Evolutionary conservation across 768 basidiomycete species (phyloP), one percentile per base, ranked within the genome.

Genomic region (Sarcomyxa edulis): DNA sequence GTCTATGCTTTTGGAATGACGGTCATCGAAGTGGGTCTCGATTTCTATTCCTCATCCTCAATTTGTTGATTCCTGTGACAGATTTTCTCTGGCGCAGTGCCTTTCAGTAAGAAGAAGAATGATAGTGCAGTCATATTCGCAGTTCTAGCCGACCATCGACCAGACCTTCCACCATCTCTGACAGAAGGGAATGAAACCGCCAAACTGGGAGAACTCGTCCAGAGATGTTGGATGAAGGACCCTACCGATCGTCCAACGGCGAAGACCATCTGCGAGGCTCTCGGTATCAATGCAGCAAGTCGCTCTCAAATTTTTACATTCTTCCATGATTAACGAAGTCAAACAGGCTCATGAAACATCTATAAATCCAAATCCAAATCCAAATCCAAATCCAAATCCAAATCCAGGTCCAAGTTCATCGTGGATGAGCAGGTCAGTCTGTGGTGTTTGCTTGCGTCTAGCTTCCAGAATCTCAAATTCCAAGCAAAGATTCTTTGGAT

Each of bases 1-100:
- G 32, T 61, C 1, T 61, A 51, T 37, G 49, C 59, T 0, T 53
- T 51, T 24, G 59, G 42, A 2, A 59, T 57, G 52, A 54, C 53
- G 4, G 37, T 52, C 8, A 36, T 60, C n/a, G 59, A 61, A 43
- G 60, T 59, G 30, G 21, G 40, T 27, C 19, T 32, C 14, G 4
- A 18, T 31, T n/a, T n/a, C n/a, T 15, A 6, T 4, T 24, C 11
- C 7, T 6, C 23, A 30, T 14, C 9, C 9, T 12, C 4, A 30
- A 15, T 7, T n/a, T 5, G 11, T 15, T 35, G 10, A 22, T n/a
- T 20, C 15, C 10, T 32, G 12, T 20, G 10, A 7, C 23, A 57
- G 55, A 44, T 55, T 16, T 48, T 47, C 21, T 46, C 50, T 15
- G 52, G 31, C 10, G 12, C 25, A 7, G 38, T 39, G 12, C 55